Evolutionary conservation across 129 eudicot species (phyloP), one percentile per base, ranked within the genome.

Genomic region (Centrapalus pauciflorus): DNA sequence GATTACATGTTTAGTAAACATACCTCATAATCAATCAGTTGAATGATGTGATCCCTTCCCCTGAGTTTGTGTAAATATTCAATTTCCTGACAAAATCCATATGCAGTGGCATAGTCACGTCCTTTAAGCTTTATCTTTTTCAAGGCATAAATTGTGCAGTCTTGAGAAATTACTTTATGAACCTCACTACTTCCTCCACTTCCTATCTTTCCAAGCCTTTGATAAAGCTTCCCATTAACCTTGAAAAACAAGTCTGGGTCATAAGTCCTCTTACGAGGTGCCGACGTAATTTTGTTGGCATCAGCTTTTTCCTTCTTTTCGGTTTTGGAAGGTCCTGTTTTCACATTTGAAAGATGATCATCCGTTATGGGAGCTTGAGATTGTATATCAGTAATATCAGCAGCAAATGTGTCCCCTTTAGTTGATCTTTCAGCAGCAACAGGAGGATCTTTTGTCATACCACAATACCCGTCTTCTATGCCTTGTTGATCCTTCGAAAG

Each of bases 111-210:
- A 81, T 94, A 94, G 62, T 94, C 99, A 69, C 99, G 99, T n/a
- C 99, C 99, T 79, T 89, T 94, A 46, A 94, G 99, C 84, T 86
- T 94, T 69, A 94, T 94, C 55, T 83, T 89, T 73, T 94, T 94
- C 83, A 94, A 72, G 79, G 99, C 99, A 82, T 89, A 84, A 30
- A 87, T 84, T 55, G 40, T 76, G 63, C 85, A 81, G 60, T 81
- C 95, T 25, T 80, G 71, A 61, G 99, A 82, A 71, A 94, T 94
- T 33, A 94, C 99, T 79, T 94, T 94, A 79, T 94, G 95, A 62
- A 94, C 99, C 71, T 94, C 99, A 66, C 99, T 94, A 81, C 99
- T 94, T 64, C 99, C 99, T 60, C 99, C 99, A 60, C 94, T 89
- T 6, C 99, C 99, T 66, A 94, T 94, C 85, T 94, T 94, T 66